A percentile compares a stretch with the other conserved stretches of the same genome.
Evolutionary conservation across 768 basidiomycete genomes (phyloP).

Genomic region (Suillus subaureus): DNA sequence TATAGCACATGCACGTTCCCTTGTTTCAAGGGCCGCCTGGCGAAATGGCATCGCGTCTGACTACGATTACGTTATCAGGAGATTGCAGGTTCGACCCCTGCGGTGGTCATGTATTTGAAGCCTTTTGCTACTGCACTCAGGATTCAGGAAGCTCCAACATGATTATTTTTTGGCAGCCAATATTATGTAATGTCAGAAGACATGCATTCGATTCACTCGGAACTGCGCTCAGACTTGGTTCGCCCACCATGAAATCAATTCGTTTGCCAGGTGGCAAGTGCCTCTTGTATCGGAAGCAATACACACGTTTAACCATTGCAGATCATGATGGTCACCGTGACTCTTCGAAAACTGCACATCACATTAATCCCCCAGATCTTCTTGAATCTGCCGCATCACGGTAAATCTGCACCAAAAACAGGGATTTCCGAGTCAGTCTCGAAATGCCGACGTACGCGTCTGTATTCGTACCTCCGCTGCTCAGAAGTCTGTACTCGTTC

Average conservation of each 20-base stretch:
- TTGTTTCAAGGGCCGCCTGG: constrained; percentile 57
- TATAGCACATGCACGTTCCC: neutral
- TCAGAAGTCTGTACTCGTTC: too few species aligned
- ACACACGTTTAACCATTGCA: neutral
- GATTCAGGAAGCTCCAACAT: too few species aligned
- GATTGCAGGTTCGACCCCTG: constrained; percentile 92
- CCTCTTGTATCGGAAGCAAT: neutral
- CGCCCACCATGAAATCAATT: neutral
- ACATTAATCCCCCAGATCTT: neutral
- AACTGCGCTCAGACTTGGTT: too few species aligned
- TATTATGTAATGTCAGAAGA: too few species aligned
- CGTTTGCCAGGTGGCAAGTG: neutral
- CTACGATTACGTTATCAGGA: constrained; percentile 75
- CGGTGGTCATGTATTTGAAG: constrained; percentile 69
- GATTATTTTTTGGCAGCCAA: too few species aligned
- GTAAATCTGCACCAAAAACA: too few species aligned
- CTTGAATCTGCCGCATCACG: too few species aligned
- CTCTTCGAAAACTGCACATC: neutral
- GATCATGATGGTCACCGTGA: neutral
- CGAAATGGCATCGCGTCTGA: constrained; percentile 89
- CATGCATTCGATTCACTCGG: too few species aligned
- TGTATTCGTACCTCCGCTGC: neutral
- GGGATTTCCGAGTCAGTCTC: too few species aligned
- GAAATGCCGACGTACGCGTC: too few species aligned
- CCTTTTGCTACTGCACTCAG: too few species aligned